Evolutionary conservation across 2,329 filamentous ascomycete species (phyloP).

Genomic region (Tolypocladium sp.): DNA sequence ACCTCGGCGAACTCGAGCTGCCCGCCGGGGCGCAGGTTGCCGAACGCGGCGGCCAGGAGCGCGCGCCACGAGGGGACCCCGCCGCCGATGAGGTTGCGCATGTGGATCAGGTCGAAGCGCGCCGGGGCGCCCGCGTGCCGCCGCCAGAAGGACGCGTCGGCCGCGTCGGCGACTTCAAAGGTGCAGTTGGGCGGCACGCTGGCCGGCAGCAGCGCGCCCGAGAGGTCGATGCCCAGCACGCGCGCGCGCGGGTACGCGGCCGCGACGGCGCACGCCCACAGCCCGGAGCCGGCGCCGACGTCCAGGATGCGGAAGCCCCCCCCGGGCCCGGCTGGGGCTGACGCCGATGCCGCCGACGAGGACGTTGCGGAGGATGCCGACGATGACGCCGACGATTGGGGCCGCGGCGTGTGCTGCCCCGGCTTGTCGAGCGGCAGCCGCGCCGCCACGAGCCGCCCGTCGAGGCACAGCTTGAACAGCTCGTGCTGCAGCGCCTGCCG

Average conservation of each 20-base stretch:
- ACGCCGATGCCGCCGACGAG: not conserved
- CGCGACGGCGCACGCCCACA: slow-evolving; percentile 34
- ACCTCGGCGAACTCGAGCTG: slow-evolving; percentile 35
- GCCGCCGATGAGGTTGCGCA: slow-evolving; percentile 31
- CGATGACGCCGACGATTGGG: not conserved
- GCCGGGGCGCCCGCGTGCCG: slow-evolving; percentile 2
- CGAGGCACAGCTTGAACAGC: slow-evolving; percentile 24
- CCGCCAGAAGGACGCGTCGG: slow-evolving; percentile 29
- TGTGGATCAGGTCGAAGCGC: slow-evolving; percentile 31
- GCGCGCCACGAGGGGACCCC: slow-evolving; percentile 33
- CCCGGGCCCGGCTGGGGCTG: too few relatives aligned
- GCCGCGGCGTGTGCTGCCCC: not conserved
- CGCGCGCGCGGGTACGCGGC: slow-evolving; percentile 27
- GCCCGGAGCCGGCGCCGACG: slow-evolving; percentile 30
- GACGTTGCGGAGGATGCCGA: not conserved
- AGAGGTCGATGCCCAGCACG: slow-evolving; percentile 31
- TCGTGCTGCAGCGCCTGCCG: slow-evolving; percentile 22
- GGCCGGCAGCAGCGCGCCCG: slow-evolving; percentile 27
- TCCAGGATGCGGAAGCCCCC: slow-evolving; percentile 24
- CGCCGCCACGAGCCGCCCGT: slow-evolving; percentile 19
- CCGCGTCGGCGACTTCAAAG: slow-evolving; percentile 50
- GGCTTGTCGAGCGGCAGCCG: slow-evolving; percentile 18
- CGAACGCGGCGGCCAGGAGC: slow-evolving; percentile 25
- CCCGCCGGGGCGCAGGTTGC: slow-evolving; percentile 32
- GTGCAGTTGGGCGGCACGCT: slow-evolving; percentile 48